phyloP scores from a whole-genome alignment of 2,329 filamentous ascomycete species.

The Coniella lustricola region DNA sequence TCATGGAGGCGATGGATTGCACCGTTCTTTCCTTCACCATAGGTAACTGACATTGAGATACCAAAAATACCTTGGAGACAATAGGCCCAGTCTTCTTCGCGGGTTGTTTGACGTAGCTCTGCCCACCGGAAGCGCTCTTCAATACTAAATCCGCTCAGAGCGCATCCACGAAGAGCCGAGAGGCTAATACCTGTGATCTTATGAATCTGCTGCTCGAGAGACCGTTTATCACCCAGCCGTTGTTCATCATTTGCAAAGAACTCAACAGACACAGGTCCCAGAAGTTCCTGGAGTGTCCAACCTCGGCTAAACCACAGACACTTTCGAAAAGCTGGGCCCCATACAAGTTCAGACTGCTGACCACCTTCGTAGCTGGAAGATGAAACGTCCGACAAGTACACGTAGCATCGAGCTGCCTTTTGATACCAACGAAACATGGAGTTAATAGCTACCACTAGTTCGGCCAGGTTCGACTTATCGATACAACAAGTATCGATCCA shows the following conservation, averaged over 20 bases:
- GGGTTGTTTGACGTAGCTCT: conserved; percentile 18
- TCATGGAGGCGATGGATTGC: conserved; percentile 17
- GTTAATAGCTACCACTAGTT: conserved; percentile 11
- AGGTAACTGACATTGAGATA: conserved; percentile 18
- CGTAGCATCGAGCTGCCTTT: conserved; percentile 9
- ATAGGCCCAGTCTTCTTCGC: conserved; percentile 21
- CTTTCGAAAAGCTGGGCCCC: conserved; percentile 5
- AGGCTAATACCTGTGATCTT: conserved; percentile 20
- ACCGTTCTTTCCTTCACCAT: conserved; percentile 16
- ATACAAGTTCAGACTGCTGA: background rate
- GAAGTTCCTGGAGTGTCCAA: conserved; percentile 20
- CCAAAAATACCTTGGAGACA: conserved; percentile 21
- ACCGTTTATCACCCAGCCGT: conserved; percentile 21
- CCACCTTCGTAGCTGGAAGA: background rate
- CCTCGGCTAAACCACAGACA: conserved; percentile 11
- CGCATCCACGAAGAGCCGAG: conserved; percentile 15
- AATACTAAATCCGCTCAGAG: conserved; percentile 17
- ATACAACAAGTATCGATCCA: conserved; percentile 10
- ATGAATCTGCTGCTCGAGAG: conserved; percentile 19
- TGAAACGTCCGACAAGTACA: conserved; percentile 10
- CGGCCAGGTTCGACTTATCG: background rate
- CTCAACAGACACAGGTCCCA: conserved; percentile 21
- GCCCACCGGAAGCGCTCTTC: conserved; percentile 22
- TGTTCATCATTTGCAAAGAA: conserved; percentile 22
- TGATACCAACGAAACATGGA: conserved; percentile 5